phyloP scores from a whole-genome alignment of 768 basidiomycete species.

The Xerocomus potaroensis region DNA sequence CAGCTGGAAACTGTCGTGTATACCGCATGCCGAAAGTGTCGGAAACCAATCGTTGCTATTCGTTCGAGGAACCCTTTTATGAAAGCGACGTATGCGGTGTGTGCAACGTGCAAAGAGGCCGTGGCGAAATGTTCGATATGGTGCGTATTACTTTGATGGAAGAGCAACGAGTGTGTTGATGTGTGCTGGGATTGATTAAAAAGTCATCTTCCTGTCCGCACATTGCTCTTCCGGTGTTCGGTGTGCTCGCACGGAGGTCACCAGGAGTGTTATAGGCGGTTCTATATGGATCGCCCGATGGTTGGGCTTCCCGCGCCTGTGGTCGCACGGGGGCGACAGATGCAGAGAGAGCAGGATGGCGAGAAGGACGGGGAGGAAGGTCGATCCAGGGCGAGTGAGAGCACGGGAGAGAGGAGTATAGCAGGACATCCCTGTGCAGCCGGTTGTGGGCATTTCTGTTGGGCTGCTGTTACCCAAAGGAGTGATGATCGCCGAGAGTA shows the following conservation, averaged over 20 bases:
- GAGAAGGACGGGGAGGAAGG: conserved; percentile 13
- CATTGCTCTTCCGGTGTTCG: conserved; percentile 68
- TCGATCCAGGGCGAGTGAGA: conserved; percentile 1
- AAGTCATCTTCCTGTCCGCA: conserved; percentile 69
- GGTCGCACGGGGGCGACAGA: conserved; percentile 19
- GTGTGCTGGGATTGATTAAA: not conserved
- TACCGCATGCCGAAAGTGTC: conserved; percentile 64
- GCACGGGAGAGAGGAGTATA: conserved; percentile 10
- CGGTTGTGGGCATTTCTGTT: conserved; percentile 81
- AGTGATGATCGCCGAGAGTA: conserved; percentile 5
- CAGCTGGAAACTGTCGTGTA: conserved; percentile 73
- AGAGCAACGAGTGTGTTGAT: conserved; percentile 1
- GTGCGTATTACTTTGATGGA: conserved; percentile 36
- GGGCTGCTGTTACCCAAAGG: conserved; percentile 41
- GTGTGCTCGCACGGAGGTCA: conserved; percentile 81
- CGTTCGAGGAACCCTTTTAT: conserved; percentile 27
- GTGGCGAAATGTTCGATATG: conserved; percentile 66
- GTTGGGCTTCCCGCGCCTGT: conserved; percentile 33
- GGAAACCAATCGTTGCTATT: conserved; percentile 50
- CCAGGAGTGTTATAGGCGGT: conserved; percentile 68
- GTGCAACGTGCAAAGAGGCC: conserved; percentile 48
- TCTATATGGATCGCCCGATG: conserved; percentile 59
- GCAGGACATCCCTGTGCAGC: conserved; percentile 67
- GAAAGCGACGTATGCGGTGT: conserved; percentile 51
- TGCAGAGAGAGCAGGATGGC: conserved; percentile 16